phyloP scores from a whole-genome alignment of 2,329 filamentous ascomycete species.

The Dactylonectria estremocensis region DNA sequence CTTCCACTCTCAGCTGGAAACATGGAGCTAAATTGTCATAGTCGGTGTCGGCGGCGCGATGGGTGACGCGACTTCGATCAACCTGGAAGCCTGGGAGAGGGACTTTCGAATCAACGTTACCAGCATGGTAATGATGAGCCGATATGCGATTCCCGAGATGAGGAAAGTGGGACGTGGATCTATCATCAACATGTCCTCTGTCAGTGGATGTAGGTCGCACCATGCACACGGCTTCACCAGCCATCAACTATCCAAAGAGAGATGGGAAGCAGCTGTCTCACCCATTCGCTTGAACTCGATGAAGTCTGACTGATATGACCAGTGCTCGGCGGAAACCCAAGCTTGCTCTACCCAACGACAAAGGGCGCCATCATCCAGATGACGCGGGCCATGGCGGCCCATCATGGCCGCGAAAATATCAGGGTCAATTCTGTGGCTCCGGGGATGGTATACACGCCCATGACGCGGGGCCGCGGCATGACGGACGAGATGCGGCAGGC shows the following conservation, averaged over 20 bases:
- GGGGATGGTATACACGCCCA: constrained; percentile 62
- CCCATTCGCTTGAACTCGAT: neutral
- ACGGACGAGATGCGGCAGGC: constrained; percentile 54
- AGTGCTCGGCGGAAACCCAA: constrained; percentile 55
- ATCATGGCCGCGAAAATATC: constrained; percentile 60
- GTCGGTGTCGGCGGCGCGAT: neutral
- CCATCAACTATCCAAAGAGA: neutral
- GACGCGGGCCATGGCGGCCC: constrained; percentile 65
- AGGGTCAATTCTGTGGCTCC: constrained; percentile 62
- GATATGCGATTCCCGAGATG: constrained; percentile 7
- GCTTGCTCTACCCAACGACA: constrained; percentile 61
- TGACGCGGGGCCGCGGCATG: constrained; percentile 56
- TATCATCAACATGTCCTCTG: constrained; percentile 7
- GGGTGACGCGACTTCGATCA: neutral
- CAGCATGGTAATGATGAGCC: constrained; percentile 8
- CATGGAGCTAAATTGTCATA: neutral
- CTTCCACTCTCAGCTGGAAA: neutral
- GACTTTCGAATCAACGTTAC: constrained; percentile 10
- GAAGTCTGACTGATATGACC: neutral
- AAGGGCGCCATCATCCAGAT: constrained; percentile 65
- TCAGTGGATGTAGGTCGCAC: constrained; percentile 40
- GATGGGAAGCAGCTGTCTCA: neutral
- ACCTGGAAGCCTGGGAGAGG: constrained; percentile 2
- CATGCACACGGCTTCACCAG: constrained; percentile 41
- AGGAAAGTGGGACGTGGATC: neutral